Evolutionary conservation across 768 basidiomycete species (phyloP).

Genomic region (Auricularia sp.): DNA sequence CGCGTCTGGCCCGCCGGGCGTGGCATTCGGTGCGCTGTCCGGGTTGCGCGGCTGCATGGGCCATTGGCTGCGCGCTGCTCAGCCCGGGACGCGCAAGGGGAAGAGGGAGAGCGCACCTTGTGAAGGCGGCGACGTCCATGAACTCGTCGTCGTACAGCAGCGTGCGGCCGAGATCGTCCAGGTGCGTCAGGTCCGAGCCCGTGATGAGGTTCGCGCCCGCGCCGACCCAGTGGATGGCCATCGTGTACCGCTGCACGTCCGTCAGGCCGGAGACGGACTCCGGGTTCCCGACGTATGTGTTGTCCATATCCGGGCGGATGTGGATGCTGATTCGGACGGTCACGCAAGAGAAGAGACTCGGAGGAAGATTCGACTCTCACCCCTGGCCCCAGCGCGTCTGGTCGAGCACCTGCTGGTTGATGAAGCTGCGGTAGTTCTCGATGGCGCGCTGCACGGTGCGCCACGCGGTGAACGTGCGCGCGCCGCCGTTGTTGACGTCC

Average conservation of each 20-base stretch:
- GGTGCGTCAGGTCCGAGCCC: constrained; percentile 2
- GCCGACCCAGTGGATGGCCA: constrained; percentile 3
- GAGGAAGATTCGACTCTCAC: not conserved
- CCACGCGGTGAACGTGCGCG: constrained; percentile 1
- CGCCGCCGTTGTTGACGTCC: constrained; percentile 2
- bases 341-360: not conserved
- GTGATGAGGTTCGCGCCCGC: constrained; percentile 5
- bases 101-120: not conserved
- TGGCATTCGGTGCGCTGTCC: not conserved
- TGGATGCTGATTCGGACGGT: not conserved
- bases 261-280: constrained; percentile 1
- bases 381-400: not conserved
- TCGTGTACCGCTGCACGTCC: constrained; percentile 3
- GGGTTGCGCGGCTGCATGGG: constrained; percentile 3
- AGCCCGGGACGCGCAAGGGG: not conserved
- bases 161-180: not conserved
- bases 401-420: constrained; percentile 1
- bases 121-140: constrained; percentile 4
- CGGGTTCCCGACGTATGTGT: constrained; percentile 4
- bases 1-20: not conserved
- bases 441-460: constrained; percentile 5
- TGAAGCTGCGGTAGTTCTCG: constrained; percentile 6
- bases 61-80: not conserved
- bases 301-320: constrained; percentile 6
- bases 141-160: constrained; percentile 1